Percentiles rank a stretch among this genome's conserved stretches.
Evolutionary conservation across 176 grass and related monocot genomes (phyloP).

Genomic region (Bothriochloa decipiens): DNA sequence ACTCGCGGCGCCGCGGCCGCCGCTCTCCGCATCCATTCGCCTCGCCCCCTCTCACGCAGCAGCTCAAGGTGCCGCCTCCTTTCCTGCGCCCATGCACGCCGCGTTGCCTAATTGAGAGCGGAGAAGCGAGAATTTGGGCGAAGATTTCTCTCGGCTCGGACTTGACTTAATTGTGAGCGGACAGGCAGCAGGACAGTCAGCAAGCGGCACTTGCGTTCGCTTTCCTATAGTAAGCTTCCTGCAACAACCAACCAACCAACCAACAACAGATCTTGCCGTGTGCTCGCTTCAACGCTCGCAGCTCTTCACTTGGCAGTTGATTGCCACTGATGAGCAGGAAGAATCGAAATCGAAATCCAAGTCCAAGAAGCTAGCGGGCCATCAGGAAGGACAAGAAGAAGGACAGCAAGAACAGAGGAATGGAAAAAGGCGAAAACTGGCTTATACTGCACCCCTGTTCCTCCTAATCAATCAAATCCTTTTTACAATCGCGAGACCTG

Average conservation of each 20-base stretch:
- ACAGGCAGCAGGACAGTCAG: background rate
- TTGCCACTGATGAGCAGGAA: background rate
- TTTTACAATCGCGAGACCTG: background rate
- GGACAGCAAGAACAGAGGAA: background rate
- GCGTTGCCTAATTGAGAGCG: constrained; percentile 3
- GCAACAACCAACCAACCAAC: background rate
- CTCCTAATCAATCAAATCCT: too few species aligned
- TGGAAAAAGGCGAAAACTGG: background rate
- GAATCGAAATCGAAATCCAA: background rate
- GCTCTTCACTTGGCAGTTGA: background rate
- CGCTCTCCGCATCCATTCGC: constrained; percentile 37
- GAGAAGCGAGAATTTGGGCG: background rate
- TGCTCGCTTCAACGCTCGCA: background rate
- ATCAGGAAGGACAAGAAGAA: background rate
- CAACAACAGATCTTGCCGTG: constrained; percentile 26
- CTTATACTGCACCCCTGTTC: background rate
- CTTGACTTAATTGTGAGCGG: background rate
- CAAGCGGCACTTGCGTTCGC: background rate
- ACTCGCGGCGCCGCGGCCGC: constrained; percentile 2
- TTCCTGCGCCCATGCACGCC: constrained; percentile 24
- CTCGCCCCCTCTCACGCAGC: background rate
- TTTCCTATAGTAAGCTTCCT: background rate
- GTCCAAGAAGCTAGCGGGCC: constrained; percentile 1
- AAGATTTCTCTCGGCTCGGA: background rate
- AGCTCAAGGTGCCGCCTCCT: constrained; percentile 30